These are phyloP conservation scores for Aspergillus sp. DNA, from an alignment of 2,329 filamentous ascomycete species.

Conservation along the genomic window DNA sequence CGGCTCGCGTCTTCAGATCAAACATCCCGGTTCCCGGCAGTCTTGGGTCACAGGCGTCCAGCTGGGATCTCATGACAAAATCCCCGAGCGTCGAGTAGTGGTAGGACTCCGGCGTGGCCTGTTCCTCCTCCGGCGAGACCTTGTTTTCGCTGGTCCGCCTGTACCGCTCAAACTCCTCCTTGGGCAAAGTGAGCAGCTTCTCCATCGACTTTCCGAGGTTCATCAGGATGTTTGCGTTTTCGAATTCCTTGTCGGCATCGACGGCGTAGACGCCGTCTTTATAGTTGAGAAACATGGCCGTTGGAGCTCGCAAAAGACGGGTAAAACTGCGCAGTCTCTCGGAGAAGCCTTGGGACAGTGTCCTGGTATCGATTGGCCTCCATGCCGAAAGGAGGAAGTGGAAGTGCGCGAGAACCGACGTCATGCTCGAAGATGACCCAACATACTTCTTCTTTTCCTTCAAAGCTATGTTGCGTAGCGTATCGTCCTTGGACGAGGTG, in stretches of 20 bases:
- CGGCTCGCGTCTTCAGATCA: conserved; percentile 89
- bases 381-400: conserved; percentile 83
- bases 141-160: conserved; percentile 58
- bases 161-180: conserved; percentile 77
- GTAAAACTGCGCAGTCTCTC: conserved; percentile 60
- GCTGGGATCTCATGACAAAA: conserved; percentile 87
- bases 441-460: conserved; percentile 68
- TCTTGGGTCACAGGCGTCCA: conserved; percentile 79
- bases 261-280: conserved; percentile 85
- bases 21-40: conserved; percentile 89
- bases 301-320: conserved; percentile 59
- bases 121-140: conserved; percentile 58
- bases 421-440: conserved; percentile 97
- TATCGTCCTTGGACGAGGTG: conserved; percentile 76
- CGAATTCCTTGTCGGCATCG: conserved; percentile 89
- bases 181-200: conserved; percentile 78
- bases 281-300: conserved; percentile 71
- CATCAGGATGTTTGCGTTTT: conserved; percentile 74
- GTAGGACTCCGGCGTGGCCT: conserved; percentile 64
- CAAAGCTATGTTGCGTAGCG: conserved; percentile 59
- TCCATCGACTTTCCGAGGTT: conserved; percentile 95
- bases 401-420: conserved; percentile 74
- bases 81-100: conserved; percentile 82
- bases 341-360: conserved; percentile 59
- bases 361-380: conserved; percentile 59